These are phyloP conservation scores for Claviceps purpurea DNA, from an alignment of 2,329 filamentous ascomycete species.

Conservation along the genomic window DNA sequence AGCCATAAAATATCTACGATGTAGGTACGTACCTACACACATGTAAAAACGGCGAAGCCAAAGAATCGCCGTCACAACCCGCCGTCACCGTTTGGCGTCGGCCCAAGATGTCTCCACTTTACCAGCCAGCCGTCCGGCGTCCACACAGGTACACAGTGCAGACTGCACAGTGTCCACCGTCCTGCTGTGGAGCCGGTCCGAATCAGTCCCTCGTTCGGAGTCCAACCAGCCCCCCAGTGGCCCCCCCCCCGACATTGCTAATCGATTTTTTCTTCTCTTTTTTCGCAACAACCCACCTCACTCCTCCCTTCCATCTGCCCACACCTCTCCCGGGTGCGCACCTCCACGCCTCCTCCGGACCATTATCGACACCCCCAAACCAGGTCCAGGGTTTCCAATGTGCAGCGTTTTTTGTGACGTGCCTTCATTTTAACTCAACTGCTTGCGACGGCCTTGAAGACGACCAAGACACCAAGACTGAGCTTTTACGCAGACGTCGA, in stretches of 20 bases:
- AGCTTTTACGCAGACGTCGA: slow-evolving; percentile 1
- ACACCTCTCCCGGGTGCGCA: slow-evolving; percentile 21
- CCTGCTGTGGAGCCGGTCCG: too few relatives aligned
- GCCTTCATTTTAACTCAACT: slow-evolving; percentile 1
- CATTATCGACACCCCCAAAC: slow-evolving; percentile 29
- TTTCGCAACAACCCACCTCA: slow-evolving; percentile 6
- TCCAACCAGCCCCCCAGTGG: not conserved
- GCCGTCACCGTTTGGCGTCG: too few relatives aligned
- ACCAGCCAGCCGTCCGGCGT: too few relatives aligned
- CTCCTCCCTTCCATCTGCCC: slow-evolving; percentile 17
- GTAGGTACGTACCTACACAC: too few relatives aligned
- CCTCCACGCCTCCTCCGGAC: slow-evolving; percentile 26
- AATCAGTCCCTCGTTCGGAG: not conserved
- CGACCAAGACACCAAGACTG: slow-evolving; percentile 1
- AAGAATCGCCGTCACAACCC: too few relatives aligned
- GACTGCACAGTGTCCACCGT: too few relatives aligned
- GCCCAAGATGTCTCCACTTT: too few relatives aligned
- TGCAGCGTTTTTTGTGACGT: slow-evolving; percentile 8
- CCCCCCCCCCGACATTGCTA: slow-evolving; percentile 1
- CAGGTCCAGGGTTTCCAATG: slow-evolving; percentile 16
- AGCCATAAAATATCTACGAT: too few relatives aligned
- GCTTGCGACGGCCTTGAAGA: slow-evolving; percentile 5
- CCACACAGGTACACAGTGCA: too few relatives aligned
- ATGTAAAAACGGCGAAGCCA: too few relatives aligned
- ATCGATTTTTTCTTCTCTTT: not conserved